Base-by-base conservation (phyloP, 2,329 filamentous ascomycete genomes). In the Phaeoacremonium minimum region DNA sequence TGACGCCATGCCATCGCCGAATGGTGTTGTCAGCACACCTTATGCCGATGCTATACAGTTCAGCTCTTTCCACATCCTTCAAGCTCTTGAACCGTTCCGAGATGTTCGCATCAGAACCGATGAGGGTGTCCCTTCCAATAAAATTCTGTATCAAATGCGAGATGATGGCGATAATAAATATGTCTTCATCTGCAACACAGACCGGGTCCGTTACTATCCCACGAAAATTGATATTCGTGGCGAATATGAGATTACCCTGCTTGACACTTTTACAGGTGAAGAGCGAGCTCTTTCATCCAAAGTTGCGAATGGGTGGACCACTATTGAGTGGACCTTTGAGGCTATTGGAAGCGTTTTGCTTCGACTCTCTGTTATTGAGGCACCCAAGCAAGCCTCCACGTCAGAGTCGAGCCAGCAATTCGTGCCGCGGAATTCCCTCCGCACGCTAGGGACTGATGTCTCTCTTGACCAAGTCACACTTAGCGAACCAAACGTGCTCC, bases 101-200 rank as follows among this genome's bases (percentile, higher is more conserved):
- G 51, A 56, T 12, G 30, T 55, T 15, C 38, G 44, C 18, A 41
- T 53, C n/a, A 42, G 5, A 33, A 36, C 19, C 33, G 40, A n/a
- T 26, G 22, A 26, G n/a, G 22, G 22, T n/a, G 19, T 18, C 12
- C 33, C 33, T 1, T 18, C 44, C 1, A 20, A 50, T 4, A 48
- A 43, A 12, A 20, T 57, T 6, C 37, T 58, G 2, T 51, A 58
- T 33, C 55, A 58, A 28, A 51, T 58, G 43, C 46, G 55, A 9
- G 39, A 56, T 17, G 55, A 57, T 17, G 46, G 35, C 4, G 44
- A 51, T 8, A 41, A 52, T 9, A 45, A 47, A 7, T 57, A 51
- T 26, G 36, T 56, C 3, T 58, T 58, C 33, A 47, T 57, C 35
- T 56, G 53, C 41, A 58, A 58, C 18, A 53, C 46, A 11, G 49